These are phyloP conservation scores for Tetrapyrgos nigripes DNA, from an alignment of 1,284 basidiomycete genomes.

Conservation along the genomic window DNA sequence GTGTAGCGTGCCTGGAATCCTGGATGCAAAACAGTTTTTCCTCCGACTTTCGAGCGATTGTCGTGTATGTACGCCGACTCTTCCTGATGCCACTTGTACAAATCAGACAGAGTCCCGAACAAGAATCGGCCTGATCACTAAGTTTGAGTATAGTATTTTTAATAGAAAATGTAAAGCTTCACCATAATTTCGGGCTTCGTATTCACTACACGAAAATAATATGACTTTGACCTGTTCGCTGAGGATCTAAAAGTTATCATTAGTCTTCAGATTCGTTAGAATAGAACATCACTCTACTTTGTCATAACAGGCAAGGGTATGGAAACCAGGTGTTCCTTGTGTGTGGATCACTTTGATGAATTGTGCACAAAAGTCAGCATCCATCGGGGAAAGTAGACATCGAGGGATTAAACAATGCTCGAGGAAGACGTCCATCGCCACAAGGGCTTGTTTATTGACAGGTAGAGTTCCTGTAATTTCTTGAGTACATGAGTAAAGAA, in stretches of 20 bases:
- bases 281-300: constrained; percentile 55
- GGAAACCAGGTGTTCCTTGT: constrained; percentile 87
- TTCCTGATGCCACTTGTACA: constrained; percentile 78
- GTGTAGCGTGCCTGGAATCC: constrained; percentile 65
- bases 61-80: constrained; percentile 72
- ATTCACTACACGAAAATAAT: constrained; percentile 93
- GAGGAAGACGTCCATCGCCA: constrained; percentile 70
- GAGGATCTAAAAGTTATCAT: constrained; percentile 63
- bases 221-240: constrained; percentile 85
- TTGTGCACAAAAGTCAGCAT: constrained; percentile 93
- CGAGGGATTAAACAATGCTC: constrained; percentile 95
- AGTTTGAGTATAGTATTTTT: constrained; percentile 11
- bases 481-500: constrained; percentile 19
- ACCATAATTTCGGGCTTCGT: constrained; percentile 96
- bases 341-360: constrained; percentile 90
- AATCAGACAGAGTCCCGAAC: constrained; percentile 76
- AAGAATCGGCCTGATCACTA: constrained; percentile 78
- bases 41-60: constrained; percentile 68
- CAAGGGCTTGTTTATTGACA: constrained; percentile 37
- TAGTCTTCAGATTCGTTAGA: constrained; percentile 5
- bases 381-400: constrained; percentile 91
- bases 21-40: constrained; percentile 67
- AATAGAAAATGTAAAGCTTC: constrained; percentile 22
- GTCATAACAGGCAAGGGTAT: constrained; percentile 87
- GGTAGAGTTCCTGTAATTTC: constrained; percentile 36